These are phyloP conservation scores for Aspergillus pseudoglaucus DNA, from an alignment of 2,329 filamentous ascomycete genomes.

Conservation along the genomic window DNA sequence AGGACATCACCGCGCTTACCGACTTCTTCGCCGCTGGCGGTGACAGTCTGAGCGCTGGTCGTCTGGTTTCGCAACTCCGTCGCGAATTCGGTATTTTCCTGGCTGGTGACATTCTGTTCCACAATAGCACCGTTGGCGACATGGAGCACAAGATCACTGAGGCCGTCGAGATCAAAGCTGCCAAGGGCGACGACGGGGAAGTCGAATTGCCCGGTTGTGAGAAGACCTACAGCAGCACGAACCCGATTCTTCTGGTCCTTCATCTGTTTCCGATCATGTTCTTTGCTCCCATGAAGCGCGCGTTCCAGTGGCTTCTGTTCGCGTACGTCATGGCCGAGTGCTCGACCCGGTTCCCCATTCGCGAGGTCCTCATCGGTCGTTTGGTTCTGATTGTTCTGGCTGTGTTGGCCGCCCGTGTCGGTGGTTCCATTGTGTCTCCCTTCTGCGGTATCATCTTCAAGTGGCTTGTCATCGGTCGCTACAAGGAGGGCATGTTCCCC, in stretches of 20 bases:
- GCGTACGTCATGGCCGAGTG: constrained; percentile 41
- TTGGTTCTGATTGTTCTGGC: constrained; percentile 45
- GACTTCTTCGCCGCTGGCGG: constrained; percentile 51
- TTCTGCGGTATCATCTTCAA: constrained; percentile 47
- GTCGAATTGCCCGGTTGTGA: constrained; percentile 28
- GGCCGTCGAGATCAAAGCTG: not conserved
- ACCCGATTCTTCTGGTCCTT: constrained; percentile 43
- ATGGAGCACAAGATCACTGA: constrained; percentile 16
- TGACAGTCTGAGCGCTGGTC: constrained; percentile 50
- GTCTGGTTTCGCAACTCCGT: constrained; percentile 47
- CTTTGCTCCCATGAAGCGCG: constrained; percentile 47
- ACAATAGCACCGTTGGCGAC: constrained; percentile 39
- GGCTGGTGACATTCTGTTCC: constrained; percentile 49
- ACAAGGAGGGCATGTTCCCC: constrained; percentile 49
- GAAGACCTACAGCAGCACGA: constrained; percentile 40
- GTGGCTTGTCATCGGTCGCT: constrained; percentile 51
- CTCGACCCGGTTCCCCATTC: constrained; percentile 27
- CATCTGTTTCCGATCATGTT: constrained; percentile 47
- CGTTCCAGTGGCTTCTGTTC: constrained; percentile 49
- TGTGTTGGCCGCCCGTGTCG: constrained; percentile 38
- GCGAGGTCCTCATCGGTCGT: constrained; percentile 37
- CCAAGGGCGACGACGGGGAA: constrained; percentile 10
- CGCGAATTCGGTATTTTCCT: constrained; percentile 44
- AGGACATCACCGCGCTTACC: constrained; percentile 35
- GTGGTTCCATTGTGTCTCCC: constrained; percentile 38